Evolutionary conservation across 495 filamentous ascomycete species (phyloP), one percentile per base, ranked within the genome.

Genomic region (Xylaria palmicola): DNA sequence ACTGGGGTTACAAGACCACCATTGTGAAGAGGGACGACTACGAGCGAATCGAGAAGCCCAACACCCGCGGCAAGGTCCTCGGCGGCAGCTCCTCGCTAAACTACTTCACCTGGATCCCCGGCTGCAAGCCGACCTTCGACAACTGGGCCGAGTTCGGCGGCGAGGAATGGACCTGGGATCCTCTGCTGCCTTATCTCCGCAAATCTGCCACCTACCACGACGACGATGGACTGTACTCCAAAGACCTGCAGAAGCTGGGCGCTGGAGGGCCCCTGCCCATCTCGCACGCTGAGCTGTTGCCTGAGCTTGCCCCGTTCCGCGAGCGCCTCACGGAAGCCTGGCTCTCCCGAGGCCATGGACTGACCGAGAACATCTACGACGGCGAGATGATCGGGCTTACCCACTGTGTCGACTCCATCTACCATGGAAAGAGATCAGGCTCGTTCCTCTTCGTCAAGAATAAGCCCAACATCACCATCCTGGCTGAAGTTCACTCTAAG

Each of bases 1-100:
- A 88, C 72, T 88, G 84, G 85, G 75, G 69, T 1, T 87, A 85
- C 75, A 86, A 88, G 73, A 83, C 83, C 0, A 85, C 82, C 27
- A 81, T 88, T 77, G 79, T 88, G 71, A 78, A 85, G 55, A 78
- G 83, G 6, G 78, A 79, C 15, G 85, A 87, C 57, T 87, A 86
- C 65, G 79, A 79, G 53, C 82, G 85, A 6, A 66, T 87, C 34
- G 85, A 87, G 68, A 87, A 86, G 72, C 84, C 82, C 36, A 86
- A 85, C 62, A 86, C 81, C 44, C 79, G 84, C 49, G 86, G 85
- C 32, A 81, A 78, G 56, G 81, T 82, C 56, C 77, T 89, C 15
- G 83, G 86, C 24, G 85, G 85, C 4, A 81, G 75, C 47, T 83
- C 78, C 60, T 84, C 81, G 15, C 79, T 81, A 59, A 89, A 88